These are phyloP conservation scores for Trichoderma cornu-damae DNA, from an alignment of 2,329 filamentous ascomycete genomes.

Conservation along the genomic window DNA sequence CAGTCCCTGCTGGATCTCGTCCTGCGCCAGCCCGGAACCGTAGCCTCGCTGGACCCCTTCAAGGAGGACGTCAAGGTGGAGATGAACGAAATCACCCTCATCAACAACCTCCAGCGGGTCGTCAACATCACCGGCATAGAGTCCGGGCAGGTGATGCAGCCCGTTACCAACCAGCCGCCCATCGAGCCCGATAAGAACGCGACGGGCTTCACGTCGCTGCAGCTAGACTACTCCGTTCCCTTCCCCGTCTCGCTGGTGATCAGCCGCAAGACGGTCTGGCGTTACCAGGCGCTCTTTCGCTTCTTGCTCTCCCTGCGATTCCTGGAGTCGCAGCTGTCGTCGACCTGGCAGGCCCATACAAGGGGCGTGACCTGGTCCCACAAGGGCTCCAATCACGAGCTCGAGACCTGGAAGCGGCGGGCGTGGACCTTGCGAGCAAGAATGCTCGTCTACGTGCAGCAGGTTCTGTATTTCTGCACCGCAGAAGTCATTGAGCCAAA, in stretches of 20 bases:
- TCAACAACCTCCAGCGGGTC: constrained; percentile 90
- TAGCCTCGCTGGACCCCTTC: constrained; percentile 90
- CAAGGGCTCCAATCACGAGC: constrained; percentile 62
- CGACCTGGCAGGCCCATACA: constrained; percentile 86
- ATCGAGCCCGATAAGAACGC: constrained; percentile 83
- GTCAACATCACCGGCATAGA: constrained; percentile 96
- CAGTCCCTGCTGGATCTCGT: constrained; percentile 95
- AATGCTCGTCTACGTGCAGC: constrained; percentile 97
- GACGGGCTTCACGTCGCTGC: constrained; percentile 83
- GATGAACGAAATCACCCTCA: constrained; percentile 92
- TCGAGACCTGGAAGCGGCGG: constrained; percentile 89
- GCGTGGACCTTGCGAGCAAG: constrained; percentile 87
- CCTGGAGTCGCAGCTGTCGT: constrained; percentile 79
- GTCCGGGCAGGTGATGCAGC: constrained; percentile 75
- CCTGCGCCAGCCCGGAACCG: constrained; percentile 89
- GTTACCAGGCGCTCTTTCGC: constrained; percentile 93
- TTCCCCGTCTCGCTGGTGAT: constrained; percentile 95
- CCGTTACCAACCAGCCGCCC: constrained; percentile 56
- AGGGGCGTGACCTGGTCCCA: constrained; percentile 78
- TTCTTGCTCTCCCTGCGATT: constrained; percentile 87
- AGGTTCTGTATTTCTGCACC: constrained; percentile 94
- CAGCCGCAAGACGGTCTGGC: constrained; percentile 90
- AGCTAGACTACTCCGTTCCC: constrained; percentile 89
- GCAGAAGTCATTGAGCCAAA: constrained; percentile 97
- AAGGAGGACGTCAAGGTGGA: constrained; percentile 97